phyloP scores from a whole-genome alignment of 2,329 filamentous ascomycete genomes.

The Albophoma yamanashiensis region DNA sequence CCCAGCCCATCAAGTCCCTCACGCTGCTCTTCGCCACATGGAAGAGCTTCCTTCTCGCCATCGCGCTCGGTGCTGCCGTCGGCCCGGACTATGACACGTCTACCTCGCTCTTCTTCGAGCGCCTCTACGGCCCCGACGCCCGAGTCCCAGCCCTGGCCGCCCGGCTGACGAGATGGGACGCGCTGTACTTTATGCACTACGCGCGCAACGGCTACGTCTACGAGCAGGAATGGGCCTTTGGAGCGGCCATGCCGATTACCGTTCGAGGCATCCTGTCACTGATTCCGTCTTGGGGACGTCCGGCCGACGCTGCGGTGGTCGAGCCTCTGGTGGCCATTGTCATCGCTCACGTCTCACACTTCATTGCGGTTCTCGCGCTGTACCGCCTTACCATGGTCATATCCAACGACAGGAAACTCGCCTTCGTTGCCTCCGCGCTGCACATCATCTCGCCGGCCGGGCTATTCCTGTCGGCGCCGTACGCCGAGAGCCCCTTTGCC shows the following conservation, averaged over 20 bases:
- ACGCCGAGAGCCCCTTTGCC: slow-evolving; percentile 71
- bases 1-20: slow-evolving; percentile 14
- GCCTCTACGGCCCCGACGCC: slow-evolving; percentile 19
- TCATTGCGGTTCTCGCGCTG: slow-evolving; percentile 62
- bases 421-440: slow-evolving; percentile 59
- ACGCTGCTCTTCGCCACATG: slow-evolving; percentile 43
- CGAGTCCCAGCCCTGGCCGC: slow-evolving; percentile 35
- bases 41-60: slow-evolving; percentile 55
- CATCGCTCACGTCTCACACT: slow-evolving; percentile 65
- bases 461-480: slow-evolving; percentile 80
- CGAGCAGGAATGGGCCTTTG: slow-evolving; percentile 84
- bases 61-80: slow-evolving; percentile 41
- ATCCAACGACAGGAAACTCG: slow-evolving; percentile 38
- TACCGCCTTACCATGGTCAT: slow-evolving; percentile 54
- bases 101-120: slow-evolving; percentile 36
- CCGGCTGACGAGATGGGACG: slow-evolving; percentile 69
- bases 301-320: slow-evolving; percentile 10
- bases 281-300: slow-evolving; percentile 14
- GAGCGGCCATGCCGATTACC: slow-evolving; percentile 33
- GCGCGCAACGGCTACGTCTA: slow-evolving; percentile 55
- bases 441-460: slow-evolving; percentile 83
- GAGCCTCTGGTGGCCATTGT: slow-evolving; percentile 48
- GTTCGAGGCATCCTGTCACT: slow-evolving; percentile 25
- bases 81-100: slow-evolving; percentile 73
- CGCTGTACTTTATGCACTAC: slow-evolving; percentile 60